Percentiles rank a stretch among this genome's conserved stretches.
phyloP scores from a whole-genome alignment of 129 eudicot species.

The Lactuca saligna region DNA sequence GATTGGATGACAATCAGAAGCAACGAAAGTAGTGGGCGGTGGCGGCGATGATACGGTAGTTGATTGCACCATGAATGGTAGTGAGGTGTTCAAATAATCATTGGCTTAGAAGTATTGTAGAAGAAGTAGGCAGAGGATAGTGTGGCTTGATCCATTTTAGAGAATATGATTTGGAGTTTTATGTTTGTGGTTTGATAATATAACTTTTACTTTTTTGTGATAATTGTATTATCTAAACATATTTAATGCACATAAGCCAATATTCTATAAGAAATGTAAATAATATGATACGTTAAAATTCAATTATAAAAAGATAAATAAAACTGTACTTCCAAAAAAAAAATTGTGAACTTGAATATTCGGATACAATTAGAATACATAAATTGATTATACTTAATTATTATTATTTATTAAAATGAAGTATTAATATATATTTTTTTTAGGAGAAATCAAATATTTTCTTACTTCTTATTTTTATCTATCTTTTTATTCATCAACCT shows the following conservation, averaged over 20 bases:
- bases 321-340: too few relatives aligned
- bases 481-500: too few relatives aligned
- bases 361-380: too few relatives aligned
- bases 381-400: too few relatives aligned
- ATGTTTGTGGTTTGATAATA: neutral
- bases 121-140: constrained; percentile 26
- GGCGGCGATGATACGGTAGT: constrained; percentile 27
- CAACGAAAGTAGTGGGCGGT: constrained; percentile 23
- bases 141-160: constrained; percentile 16
- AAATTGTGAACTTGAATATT: too few relatives aligned
- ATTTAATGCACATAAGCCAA: too few relatives aligned
- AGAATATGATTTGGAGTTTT: constrained; percentile 10
- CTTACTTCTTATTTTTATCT: too few relatives aligned
- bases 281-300: neutral
- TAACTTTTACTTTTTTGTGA: neutral
- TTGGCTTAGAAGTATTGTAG: constrained; percentile 29
- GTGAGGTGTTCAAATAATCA: constrained; percentile 19
- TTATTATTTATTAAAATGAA: too few relatives aligned
- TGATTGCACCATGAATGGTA: constrained; percentile 28
- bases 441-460: too few relatives aligned
- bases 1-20: constrained; percentile 59
- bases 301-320: too few relatives aligned
- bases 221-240: neutral
- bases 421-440: too few relatives aligned
- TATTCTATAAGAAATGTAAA: too few relatives aligned